Base-by-base conservation (phyloP, 139 green algal genomes). In the Mychonastes homosphaera region DNA sequence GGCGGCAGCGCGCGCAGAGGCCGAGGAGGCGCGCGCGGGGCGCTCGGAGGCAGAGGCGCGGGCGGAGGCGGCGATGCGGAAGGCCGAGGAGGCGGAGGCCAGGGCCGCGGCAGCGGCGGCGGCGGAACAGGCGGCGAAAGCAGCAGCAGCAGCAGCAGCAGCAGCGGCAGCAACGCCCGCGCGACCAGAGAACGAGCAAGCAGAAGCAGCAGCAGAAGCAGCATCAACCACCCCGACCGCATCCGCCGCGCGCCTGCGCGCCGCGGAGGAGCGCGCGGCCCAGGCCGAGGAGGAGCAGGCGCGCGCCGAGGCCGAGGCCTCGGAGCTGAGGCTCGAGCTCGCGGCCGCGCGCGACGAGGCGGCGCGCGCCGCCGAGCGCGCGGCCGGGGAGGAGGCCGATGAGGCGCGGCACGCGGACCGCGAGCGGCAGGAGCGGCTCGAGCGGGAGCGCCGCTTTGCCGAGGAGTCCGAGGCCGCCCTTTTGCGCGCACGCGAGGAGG, bases 241-340 rank as follows among this genome's bases (percentile, higher is more conserved):
- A n/a, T 44, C 12, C 36, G 36, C 12, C 16, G 40, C 7, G 49
- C 24, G 52, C 5, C 27, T 84, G 55, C 56, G 79, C 10, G 45
- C 69, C 4, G 72, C 69, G 21, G 49, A 76, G 52, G 23, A 64
- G 23, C 56, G 64, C 3, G 75, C 75, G 16, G 27, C 39, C 10
- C 73, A 87, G 24, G 77, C 75, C 36, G 72, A 83, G 46, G 72
- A 79, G 44, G 80, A 87, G 54, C 77, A 82, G 62, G 33, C 78
- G 24, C 49, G 58, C 0, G 62, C 77, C 19, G 77, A 87, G 56
- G 61, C 80, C 49, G 64, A 79, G 29, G 51, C 64, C 7, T 64
- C 72, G 3, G 41, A 44, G 7, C 58, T 87, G 12, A 58, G 65
- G 0, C 45, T 26, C 1, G 81, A 88, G 60, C 69, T 88, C n/a